These are phyloP conservation scores for Monosporascus ibericus DNA, from an alignment of 2,329 filamentous ascomycete genomes.

Conservation along the genomic window DNA sequence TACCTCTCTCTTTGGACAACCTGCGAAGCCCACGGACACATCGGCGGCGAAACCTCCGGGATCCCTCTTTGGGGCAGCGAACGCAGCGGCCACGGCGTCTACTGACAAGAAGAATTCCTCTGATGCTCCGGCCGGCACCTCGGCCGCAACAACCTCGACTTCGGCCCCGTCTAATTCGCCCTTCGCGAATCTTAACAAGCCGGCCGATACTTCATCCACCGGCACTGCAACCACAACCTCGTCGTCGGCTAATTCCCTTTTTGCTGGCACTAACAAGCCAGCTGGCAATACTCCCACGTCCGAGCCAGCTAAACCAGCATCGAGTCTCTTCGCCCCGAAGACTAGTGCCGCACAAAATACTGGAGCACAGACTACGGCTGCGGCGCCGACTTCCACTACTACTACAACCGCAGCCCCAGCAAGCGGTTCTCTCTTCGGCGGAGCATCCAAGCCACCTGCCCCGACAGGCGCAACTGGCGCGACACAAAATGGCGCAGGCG, in stretches of 20 bases:
- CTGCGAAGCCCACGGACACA: constrained; percentile 17
- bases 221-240: constrained; percentile 12
- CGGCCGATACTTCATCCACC: constrained; percentile 8
- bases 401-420: constrained; percentile 26
- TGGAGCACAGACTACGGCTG: constrained; percentile 22
- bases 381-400: constrained; percentile 16
- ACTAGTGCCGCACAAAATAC: constrained; percentile 15
- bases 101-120: background rate
- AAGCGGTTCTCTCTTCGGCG: constrained; percentile 24
- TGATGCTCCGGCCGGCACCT: background rate
- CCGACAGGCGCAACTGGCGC: constrained; percentile 24
- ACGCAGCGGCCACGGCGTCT: constrained; percentile 2
- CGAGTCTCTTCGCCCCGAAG: constrained; percentile 22
- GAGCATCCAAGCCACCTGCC: constrained; percentile 23
- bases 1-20: constrained; percentile 14
- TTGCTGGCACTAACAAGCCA: constrained; percentile 14
- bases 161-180: constrained; percentile 16
- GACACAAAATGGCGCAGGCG: constrained; percentile 14
- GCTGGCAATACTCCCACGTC: constrained; percentile 16
- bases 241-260: constrained; percentile 13
- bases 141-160: constrained; percentile 10
- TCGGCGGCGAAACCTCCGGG: constrained; percentile 12
- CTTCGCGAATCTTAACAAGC: constrained; percentile 1
- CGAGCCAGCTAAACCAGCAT: constrained; percentile 21
- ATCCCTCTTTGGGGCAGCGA: constrained; percentile 16